Base-by-base conservation (phyloP, 306 rosid species). In the Cicer chorassanicum region DNA sequence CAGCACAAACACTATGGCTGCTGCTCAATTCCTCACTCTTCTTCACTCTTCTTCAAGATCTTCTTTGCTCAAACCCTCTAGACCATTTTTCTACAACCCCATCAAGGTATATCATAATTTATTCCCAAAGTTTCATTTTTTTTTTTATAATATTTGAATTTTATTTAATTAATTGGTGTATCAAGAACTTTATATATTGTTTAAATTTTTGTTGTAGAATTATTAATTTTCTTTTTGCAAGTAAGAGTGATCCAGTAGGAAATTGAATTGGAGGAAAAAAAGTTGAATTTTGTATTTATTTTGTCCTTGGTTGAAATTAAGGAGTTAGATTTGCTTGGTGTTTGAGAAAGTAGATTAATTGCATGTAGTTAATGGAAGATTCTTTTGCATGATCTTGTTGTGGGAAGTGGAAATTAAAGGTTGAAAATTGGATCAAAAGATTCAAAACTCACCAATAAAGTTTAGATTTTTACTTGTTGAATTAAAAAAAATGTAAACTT, bases 61-160 rank as follows among this genome's bases (percentile, higher is more conserved):
- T 54, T 80, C 87, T 68, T 8, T 86, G 9, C 2, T 54, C 78
- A 86, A 79, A 44, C 78, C 79, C 44, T 36, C 71, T 43, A 57
- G 50, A 21, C 79, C 84, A 19, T 66, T 80, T 9, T 16, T 82
- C 70, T 80, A 63, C 60, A 83, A 80, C 74, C 65, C 83, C 76
- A 64, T 77, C 70, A 86, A 80, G 89, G 89, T 72, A 55, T 12
- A 48, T 14, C 42, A 15, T 62, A 4, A 39, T 9, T 34, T 3
- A 40, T 2, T 36, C 2, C 4, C 13, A 8, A 18, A 0, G 0
- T 10, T 59, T 38, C 12, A 4, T 7, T 1, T 38, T 14, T 7
- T 9, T 70, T 15, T 39, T 45, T 2, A 6, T 8, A 53, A 16
- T 51, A 6, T 7, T 29, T 18, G 16, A 9, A 5, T 18, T 34